Percentiles rank a stretch among this genome's conserved stretches.
These are phyloP conservation scores for Pythium aphanidermatum DNA, from an alignment of 352 stramenopile species.

Conservation along the genomic window DNA sequence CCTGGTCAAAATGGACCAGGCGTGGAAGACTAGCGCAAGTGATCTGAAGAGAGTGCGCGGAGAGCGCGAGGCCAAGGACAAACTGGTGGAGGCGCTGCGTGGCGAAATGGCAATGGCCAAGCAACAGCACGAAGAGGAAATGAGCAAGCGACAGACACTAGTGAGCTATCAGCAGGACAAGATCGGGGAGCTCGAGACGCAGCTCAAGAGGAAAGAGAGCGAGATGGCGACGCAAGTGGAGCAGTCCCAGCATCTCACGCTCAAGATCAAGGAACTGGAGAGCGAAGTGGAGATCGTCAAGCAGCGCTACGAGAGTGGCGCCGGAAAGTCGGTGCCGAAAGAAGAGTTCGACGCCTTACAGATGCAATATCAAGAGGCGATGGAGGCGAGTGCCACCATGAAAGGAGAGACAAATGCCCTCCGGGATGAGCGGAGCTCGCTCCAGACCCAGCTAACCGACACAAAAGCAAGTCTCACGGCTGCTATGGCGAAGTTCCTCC, in stretches of 20 bases:
- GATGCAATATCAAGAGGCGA: slow-evolving; percentile 16
- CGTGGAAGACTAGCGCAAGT: slow-evolving; percentile 52
- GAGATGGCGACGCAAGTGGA: slow-evolving; percentile 4
- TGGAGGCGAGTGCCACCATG: slow-evolving; percentile 35
- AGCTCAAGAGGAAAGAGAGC: slow-evolving; percentile 2
- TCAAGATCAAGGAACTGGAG: slow-evolving; percentile 29
- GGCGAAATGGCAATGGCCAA: slow-evolving; percentile 20
- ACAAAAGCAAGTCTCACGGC: slow-evolving; percentile 24
- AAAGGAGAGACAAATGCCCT: slow-evolving; percentile 50
- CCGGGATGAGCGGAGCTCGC: slow-evolving; percentile 32
- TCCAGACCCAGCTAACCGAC: slow-evolving; percentile 36
- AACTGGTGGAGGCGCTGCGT: not conserved
- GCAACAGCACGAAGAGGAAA: slow-evolving; percentile 16
- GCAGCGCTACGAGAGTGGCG: slow-evolving; percentile 1
- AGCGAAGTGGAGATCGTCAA: slow-evolving; percentile 19
- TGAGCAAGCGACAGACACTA: slow-evolving; percentile 12
- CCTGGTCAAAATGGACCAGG: slow-evolving; percentile 61
- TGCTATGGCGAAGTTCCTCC: slow-evolving; percentile 46
- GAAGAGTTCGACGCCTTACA: slow-evolving; percentile 22
- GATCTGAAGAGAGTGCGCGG: slow-evolving; percentile 21
- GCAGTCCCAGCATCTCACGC: slow-evolving; percentile 7
- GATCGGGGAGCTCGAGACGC: slow-evolving; percentile 12
- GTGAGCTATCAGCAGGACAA: slow-evolving; percentile 18
- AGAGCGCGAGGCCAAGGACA: slow-evolving; percentile 8
- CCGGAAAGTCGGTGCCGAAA: slow-evolving; percentile 14